These are phyloP conservation scores for Protomyces pachydermus DNA, from an alignment of 1,139 yeast species.

Conservation along the genomic window DNA sequence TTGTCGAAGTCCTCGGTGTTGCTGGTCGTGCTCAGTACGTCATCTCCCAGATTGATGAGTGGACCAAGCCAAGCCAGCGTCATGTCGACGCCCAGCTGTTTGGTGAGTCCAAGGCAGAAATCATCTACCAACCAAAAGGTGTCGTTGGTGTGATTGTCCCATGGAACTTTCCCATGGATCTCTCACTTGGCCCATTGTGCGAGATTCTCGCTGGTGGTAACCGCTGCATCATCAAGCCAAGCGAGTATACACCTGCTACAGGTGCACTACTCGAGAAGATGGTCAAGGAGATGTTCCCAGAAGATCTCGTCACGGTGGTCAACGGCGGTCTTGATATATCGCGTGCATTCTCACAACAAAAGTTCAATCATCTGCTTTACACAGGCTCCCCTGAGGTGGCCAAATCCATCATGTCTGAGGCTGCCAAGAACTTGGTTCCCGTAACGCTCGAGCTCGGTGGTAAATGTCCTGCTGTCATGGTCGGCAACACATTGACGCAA, in stretches of 20 bases:
- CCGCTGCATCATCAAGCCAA: slow-evolving; percentile 70
- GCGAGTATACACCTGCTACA: slow-evolving; percentile 66
- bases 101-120: background rate
- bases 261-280: slow-evolving; percentile 53
- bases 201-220: slow-evolving; percentile 89
- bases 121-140: slow-evolving; percentile 2
- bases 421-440: slow-evolving; percentile 75
- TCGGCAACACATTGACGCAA: slow-evolving; percentile 59
- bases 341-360: slow-evolving; percentile 38
- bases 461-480: slow-evolving; percentile 69
- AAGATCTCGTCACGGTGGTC: slow-evolving; percentile 56
- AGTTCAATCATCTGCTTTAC: slow-evolving; percentile 77
- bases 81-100: slow-evolving; percentile 1
- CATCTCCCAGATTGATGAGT: slow-evolving; percentile 1
- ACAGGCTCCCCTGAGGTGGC: slow-evolving; percentile 82
- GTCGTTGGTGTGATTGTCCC: slow-evolving; percentile 39
- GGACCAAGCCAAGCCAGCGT: background rate
- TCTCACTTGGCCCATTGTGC: slow-evolving; percentile 61
- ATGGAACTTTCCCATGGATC: slow-evolving; percentile 73
- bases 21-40: slow-evolving; percentile 4
- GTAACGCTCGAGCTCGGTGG: slow-evolving; percentile 73
- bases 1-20: slow-evolving; percentile 2
- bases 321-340: slow-evolving; percentile 60
- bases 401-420: slow-evolving; percentile 67
- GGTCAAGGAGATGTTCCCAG: slow-evolving; percentile 42